Evolutionary conservation across 2,329 filamentous ascomycete genomes (phyloP).

Genomic region (Endoconidiophora laricicola): DNA sequence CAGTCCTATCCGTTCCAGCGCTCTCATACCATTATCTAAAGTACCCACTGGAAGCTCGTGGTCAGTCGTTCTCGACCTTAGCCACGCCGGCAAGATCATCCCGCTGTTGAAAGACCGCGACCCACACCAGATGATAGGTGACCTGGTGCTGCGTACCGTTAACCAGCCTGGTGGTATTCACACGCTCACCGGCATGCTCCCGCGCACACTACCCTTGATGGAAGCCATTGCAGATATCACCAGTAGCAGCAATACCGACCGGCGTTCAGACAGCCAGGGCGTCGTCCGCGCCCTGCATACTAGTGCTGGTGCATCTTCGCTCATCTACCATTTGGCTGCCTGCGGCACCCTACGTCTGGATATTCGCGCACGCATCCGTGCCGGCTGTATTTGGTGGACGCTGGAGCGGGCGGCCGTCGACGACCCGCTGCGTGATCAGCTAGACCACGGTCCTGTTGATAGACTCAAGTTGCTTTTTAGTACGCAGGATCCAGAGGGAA

Average conservation of each 20-base stretch:
- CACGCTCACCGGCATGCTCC: slow-evolving; percentile 36
- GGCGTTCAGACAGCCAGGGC: slow-evolving; percentile 22
- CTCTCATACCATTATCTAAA: neutral
- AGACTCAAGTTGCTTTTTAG: slow-evolving; percentile 6
- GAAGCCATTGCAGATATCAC: slow-evolving; percentile 45
- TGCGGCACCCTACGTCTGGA: slow-evolving; percentile 31
- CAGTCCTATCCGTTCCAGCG: slow-evolving; percentile 9
- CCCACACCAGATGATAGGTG: slow-evolving; percentile 48
- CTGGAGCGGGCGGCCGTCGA: slow-evolving; percentile 23
- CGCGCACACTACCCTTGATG: slow-evolving; percentile 47
- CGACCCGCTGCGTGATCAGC: slow-evolving; percentile 3
- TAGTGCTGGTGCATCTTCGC: slow-evolving; percentile 38
- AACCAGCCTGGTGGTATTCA: slow-evolving; percentile 37
- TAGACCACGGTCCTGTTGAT: slow-evolving; percentile 2
- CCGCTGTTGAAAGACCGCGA: slow-evolving; percentile 34
- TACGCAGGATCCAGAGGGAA: slow-evolving; percentile 6
- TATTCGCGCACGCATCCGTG: slow-evolving; percentile 26
- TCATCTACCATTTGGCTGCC: slow-evolving; percentile 33
- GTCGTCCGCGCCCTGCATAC: slow-evolving; percentile 34
- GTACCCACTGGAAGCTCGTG: slow-evolving; percentile 18
- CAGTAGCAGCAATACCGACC: slow-evolving; percentile 25
- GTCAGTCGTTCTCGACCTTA: slow-evolving; percentile 42
- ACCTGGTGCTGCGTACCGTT: slow-evolving; percentile 40
- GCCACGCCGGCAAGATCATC: slow-evolving; percentile 24
- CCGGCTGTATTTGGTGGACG: slow-evolving; percentile 35